A percentile compares a stretch with the other conserved stretches of the same genome.
Conservation (phyloP, 2,329 filamentous ascomycete species). For the Pseudogymnoascus sp. region DNA sequence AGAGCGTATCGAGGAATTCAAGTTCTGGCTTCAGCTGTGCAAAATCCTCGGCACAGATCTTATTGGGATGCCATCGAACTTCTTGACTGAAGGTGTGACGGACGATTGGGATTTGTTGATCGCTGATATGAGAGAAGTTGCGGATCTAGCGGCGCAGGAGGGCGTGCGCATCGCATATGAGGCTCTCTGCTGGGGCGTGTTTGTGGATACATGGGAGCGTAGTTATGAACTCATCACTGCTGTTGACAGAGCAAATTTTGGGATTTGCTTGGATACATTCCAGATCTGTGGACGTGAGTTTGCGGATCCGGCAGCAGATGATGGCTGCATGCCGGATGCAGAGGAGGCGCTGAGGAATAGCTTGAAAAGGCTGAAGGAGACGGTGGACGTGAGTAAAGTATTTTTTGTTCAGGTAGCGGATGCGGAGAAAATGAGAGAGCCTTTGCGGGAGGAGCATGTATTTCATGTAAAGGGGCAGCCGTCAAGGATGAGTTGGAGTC, state of each 20-base stretch:
- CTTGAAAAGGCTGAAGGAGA: slow-evolving; percentile 18
- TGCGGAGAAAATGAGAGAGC: slow-evolving; percentile 52
- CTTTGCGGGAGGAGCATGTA: slow-evolving; percentile 48
- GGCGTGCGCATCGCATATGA: slow-evolving; percentile 65
- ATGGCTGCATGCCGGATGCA: slow-evolving; percentile 21
- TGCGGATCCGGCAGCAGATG: slow-evolving; percentile 52
- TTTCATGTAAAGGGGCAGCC: slow-evolving; percentile 52
- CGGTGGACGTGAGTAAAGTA: slow-evolving; percentile 34
- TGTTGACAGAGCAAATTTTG: slow-evolving; percentile 64
- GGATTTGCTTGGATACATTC: slow-evolving; percentile 70
- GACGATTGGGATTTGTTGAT: slow-evolving; percentile 49
- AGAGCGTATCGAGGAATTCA: background rate
- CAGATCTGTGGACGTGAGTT: slow-evolving; percentile 66
- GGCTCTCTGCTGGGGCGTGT: slow-evolving; percentile 63
- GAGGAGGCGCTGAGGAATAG: slow-evolving; percentile 38
- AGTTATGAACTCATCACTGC: slow-evolving; percentile 59
- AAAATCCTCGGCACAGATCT: slow-evolving; percentile 31
- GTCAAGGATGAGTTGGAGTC: slow-evolving; percentile 67
- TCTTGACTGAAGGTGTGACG: slow-evolving; percentile 36
- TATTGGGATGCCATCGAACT: slow-evolving; percentile 61
- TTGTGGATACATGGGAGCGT: slow-evolving; percentile 62
- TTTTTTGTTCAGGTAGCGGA: slow-evolving; percentile 75
- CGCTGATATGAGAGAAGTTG: slow-evolving; percentile 53
- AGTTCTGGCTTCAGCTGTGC: background rate
- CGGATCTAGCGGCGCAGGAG: slow-evolving; percentile 56